Conservation (phyloP, 139 green algal genomes). For the Pleodorina starrii region DNA sequence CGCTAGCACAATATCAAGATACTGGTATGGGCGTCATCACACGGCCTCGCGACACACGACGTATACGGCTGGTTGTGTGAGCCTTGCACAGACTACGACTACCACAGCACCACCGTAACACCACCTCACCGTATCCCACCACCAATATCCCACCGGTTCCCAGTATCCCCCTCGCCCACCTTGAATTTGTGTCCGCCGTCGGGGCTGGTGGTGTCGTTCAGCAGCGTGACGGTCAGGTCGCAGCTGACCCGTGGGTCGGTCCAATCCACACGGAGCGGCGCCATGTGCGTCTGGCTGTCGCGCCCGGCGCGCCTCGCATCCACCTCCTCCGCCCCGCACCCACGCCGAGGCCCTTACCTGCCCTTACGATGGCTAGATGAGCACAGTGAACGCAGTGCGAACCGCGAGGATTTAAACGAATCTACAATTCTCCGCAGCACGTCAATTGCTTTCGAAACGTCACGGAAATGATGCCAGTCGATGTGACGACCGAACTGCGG, state of each 20-base stretch:
- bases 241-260: not conserved
- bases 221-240: not conserved
- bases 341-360: too few relatives aligned
- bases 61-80: not conserved
- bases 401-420: too few relatives aligned
- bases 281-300: not conserved
- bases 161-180: not conserved
- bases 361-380: too few relatives aligned
- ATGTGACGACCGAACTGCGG: too few relatives aligned
- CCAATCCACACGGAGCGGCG: not conserved
- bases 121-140: not conserved
- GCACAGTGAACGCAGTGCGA: too few relatives aligned
- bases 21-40: too few relatives aligned
- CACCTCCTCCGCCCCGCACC: not conserved
- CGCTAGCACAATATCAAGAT: not conserved
- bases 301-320: not conserved
- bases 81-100: not conserved
- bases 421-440: too few relatives aligned
- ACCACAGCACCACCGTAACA: not conserved
- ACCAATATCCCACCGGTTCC: not conserved
- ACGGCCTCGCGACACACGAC: not conserved
- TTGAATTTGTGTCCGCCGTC: constrained; percentile 2
- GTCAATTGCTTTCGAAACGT: too few relatives aligned
- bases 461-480: too few relatives aligned
- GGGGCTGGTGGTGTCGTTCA: not conserved